These are phyloP conservation scores for Bipolaris oryzae DNA, from an alignment of 2,329 filamentous ascomycete genomes.

Conservation along the genomic window DNA sequence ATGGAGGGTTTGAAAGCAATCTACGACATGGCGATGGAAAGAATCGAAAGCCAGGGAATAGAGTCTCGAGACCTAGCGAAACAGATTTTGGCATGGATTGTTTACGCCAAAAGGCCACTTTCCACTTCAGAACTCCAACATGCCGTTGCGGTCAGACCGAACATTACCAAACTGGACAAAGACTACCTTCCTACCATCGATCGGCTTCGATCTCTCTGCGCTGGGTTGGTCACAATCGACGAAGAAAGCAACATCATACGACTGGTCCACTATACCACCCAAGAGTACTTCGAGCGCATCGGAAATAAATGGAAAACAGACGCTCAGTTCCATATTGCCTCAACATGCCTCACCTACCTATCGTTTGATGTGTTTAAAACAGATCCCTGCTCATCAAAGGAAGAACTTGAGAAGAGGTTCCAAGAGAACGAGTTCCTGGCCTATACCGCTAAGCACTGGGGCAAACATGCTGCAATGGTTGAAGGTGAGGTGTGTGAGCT, in stretches of 20 bases:
- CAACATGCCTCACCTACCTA: constrained; percentile 38
- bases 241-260: constrained; percentile 31
- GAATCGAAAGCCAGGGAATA: no score
- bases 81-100: no score
- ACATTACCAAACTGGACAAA: no score
- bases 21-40: no score
- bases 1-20: no score
- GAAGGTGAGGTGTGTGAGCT: constrained; percentile 7
- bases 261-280: constrained; percentile 36
- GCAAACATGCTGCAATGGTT: constrained; percentile 22
- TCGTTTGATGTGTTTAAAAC: constrained; percentile 30
- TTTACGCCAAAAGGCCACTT: no score
- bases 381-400: constrained; percentile 15
- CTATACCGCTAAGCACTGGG: constrained; percentile 40
- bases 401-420: constrained; percentile 24
- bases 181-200: no score
- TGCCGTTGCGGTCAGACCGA: no score
- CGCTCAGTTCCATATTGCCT: constrained; percentile 5
- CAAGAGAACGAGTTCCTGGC: constrained; percentile 25
- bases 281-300: constrained; percentile 35
- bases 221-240: constrained; percentile 25
- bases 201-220: constrained; percentile 20
- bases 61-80: no score
- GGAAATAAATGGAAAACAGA: constrained; percentile 3
- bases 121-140: no score